These are phyloP conservation scores for Chrysosporium keratinophilum DNA, from an alignment of 2,329 filamentous ascomycete species.

Conservation along the genomic window DNA sequence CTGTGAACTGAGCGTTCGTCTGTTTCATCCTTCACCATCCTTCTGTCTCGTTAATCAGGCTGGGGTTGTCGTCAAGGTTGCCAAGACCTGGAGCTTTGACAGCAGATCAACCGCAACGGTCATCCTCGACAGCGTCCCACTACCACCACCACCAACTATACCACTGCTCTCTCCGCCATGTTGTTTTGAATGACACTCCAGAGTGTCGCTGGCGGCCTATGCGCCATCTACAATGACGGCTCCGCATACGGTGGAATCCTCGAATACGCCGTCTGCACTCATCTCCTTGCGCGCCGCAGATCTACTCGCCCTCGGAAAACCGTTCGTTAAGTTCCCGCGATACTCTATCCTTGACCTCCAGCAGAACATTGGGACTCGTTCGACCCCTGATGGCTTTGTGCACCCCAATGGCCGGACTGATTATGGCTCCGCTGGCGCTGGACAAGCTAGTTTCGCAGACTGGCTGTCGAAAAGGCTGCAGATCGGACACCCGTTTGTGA, in stretches of 20 bases:
- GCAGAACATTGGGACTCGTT: neutral
- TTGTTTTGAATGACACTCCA: conserved; percentile 34
- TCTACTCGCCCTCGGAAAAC: conserved; percentile 22
- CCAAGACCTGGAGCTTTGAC: conserved; percentile 1
- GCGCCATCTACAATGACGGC: conserved; percentile 23
- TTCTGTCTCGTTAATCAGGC: too few relatives aligned
- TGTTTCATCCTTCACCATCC: neutral
- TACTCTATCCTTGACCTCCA: conserved; percentile 24
- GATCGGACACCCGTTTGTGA: conserved; percentile 27
- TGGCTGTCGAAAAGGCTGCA: conserved; percentile 26
- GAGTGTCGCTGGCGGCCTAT: conserved; percentile 28
- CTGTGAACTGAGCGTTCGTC: neutral
- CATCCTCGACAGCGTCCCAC: neutral
- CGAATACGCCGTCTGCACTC: conserved; percentile 34
- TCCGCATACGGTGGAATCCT: conserved; percentile 35
- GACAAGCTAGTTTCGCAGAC: conserved; percentile 13
- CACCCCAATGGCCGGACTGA: neutral
- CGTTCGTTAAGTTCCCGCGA: conserved; percentile 25
- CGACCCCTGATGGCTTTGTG: neutral
- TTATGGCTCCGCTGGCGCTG: neutral
- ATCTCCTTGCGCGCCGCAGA: conserved; percentile 15
- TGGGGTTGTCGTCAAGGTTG: neutral
- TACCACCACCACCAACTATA: neutral
- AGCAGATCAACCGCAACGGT: neutral
- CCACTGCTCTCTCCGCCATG: conserved; percentile 17